A percentile compares a stretch with the other conserved stretches of the same genome.
phyloP scores from a whole-genome alignment of 2,329 filamentous ascomycete species.

The Exophiala phaeomuriformis region DNA sequence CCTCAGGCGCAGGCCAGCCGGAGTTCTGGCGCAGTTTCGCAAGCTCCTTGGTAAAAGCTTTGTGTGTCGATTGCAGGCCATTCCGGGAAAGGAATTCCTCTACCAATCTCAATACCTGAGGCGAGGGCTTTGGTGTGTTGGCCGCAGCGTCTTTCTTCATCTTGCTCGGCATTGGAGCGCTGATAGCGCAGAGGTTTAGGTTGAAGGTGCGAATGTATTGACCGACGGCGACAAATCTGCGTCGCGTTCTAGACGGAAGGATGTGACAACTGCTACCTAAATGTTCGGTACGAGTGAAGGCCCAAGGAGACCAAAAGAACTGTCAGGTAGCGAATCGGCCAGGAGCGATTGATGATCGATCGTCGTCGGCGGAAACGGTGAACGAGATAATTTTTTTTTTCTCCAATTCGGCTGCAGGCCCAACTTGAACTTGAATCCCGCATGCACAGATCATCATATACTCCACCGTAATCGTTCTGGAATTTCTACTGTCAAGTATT shows the following conservation, averaged over 20 bases:
- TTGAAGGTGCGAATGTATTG: no score
- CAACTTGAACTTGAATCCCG: not conserved
- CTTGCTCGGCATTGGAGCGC: not conserved
- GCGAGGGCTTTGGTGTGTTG: slow-evolving; percentile 41
- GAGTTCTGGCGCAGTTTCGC: slow-evolving; percentile 32
- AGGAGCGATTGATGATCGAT: not conserved
- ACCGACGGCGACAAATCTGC: no score
- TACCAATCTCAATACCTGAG: slow-evolving; percentile 60
- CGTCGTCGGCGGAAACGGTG: not conserved
- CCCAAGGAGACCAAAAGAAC: no score
- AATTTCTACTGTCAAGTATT: not conserved
- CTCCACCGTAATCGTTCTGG: not conserved
- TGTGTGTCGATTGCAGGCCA: slow-evolving; percentile 55
- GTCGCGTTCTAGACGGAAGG: no score
- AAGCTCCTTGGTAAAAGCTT: slow-evolving; percentile 52
- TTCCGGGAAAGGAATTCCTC: slow-evolving; percentile 59
- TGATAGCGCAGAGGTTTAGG: not conserved
- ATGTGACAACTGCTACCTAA: no score
- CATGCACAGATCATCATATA: not conserved
- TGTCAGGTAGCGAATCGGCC: no score
- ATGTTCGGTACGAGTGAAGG: no score
- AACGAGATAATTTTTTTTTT: not conserved
- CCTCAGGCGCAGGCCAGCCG: slow-evolving; percentile 35
- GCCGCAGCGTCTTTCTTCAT: slow-evolving; percentile 14
- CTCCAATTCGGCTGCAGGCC: not conserved